Evolutionary conservation across 352 stramenopile species (phyloP).

Genomic region (Phytophthora agathidicida): DNA sequence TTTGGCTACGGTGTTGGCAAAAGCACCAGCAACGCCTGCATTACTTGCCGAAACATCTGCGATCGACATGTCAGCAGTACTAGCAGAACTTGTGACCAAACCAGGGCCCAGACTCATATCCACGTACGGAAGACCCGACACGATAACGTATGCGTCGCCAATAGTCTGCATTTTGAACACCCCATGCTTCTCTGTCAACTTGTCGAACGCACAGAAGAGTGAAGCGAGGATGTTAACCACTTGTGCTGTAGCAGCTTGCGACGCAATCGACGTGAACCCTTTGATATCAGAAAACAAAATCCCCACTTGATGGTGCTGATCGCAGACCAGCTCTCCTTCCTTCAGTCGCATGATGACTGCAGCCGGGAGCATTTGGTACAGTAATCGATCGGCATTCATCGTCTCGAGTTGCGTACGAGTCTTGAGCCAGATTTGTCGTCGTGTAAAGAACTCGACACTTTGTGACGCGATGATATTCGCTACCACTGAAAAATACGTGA

Average conservation of each 20-base stretch:
- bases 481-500: slow-evolving; percentile 82
- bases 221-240: slow-evolving; percentile 92
- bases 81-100: slow-evolving; percentile 31
- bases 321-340: slow-evolving; percentile 82
- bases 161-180: slow-evolving; percentile 96
- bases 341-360: slow-evolving; percentile 88
- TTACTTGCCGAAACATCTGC: slow-evolving; percentile 9
- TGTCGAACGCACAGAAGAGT: slow-evolving; percentile 93
- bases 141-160: slow-evolving; percentile 93
- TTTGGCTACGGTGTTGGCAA: slow-evolving; percentile 14
- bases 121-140: slow-evolving; percentile 85
- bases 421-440: slow-evolving; percentile 87
- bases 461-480: slow-evolving; percentile 83
- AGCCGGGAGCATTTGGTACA: slow-evolving; percentile 89
- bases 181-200: slow-evolving; percentile 91
- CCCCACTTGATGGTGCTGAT: slow-evolving; percentile 86
- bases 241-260: slow-evolving; percentile 80
- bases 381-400: slow-evolving; percentile 79
- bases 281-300: slow-evolving; percentile 94
- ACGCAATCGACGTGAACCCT: slow-evolving; percentile 92
- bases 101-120: slow-evolving; percentile 82
- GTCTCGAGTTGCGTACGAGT: slow-evolving; percentile 83
- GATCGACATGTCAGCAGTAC: slow-evolving; percentile 27
- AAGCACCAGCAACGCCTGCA: background rate
- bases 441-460: slow-evolving; percentile 83